These are phyloP conservation scores for Xylariales sp. DNA, from an alignment of 2,329 filamentous ascomycete species.

Conservation along the genomic window DNA sequence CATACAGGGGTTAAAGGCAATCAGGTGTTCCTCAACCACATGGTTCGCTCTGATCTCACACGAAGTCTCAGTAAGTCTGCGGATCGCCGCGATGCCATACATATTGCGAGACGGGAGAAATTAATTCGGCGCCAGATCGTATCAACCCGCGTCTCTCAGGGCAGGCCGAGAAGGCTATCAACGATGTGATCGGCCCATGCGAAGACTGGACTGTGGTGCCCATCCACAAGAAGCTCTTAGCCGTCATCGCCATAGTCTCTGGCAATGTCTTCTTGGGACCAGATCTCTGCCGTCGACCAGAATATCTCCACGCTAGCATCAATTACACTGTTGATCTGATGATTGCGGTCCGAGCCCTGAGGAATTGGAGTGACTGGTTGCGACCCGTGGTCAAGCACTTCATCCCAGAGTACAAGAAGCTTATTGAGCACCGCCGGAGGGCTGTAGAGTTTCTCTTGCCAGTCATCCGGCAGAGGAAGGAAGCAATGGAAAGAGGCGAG, in stretches of 20 bases:
- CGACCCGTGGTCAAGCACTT: conserved; percentile 26
- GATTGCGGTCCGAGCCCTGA: conserved; percentile 21
- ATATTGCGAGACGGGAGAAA: too few relatives aligned
- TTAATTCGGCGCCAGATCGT: conserved; percentile 14
- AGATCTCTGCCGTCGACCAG: conserved; percentile 38
- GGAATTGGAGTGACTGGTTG: conserved; percentile 20
- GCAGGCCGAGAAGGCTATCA: conserved; percentile 30
- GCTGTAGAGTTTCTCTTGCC: conserved; percentile 30
- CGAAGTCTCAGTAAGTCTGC: conserved; percentile 15
- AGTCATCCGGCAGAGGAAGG: conserved; percentile 25
- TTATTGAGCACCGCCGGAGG: conserved; percentile 25
- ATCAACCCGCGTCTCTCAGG: conserved; percentile 33
- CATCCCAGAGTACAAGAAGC: conserved; percentile 27
- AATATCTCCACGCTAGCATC: conserved; percentile 41
- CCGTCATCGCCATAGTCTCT: conserved; percentile 40
- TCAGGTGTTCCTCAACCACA: conserved; percentile 12
- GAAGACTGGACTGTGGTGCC: conserved; percentile 35
- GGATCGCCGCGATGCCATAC: too few relatives aligned
- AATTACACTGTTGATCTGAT: conserved; percentile 41
- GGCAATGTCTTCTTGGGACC: conserved; percentile 43
- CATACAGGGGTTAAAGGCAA: conserved; percentile 10
- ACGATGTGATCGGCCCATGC: conserved; percentile 27
- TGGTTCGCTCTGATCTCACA: conserved; percentile 17
- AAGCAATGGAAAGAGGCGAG: conserved; percentile 13
- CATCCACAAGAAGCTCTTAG: conserved; percentile 35